Base-by-base conservation (phyloP, 2,329 filamentous ascomycete genomes). In the Penicillium sp. region DNA sequence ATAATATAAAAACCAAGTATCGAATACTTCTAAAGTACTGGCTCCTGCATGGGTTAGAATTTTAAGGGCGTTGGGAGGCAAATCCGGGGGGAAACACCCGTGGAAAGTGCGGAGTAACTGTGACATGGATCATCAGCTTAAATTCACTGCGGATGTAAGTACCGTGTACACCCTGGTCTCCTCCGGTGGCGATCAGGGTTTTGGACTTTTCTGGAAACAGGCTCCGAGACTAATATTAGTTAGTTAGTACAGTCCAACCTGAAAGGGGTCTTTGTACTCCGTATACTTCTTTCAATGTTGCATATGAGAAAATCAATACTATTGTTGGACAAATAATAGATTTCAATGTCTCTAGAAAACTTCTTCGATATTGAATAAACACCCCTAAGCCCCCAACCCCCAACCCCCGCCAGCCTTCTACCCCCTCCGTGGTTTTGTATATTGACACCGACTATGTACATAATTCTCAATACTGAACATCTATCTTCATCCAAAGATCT, bases 401-500 rank as follows among this genome's bases (percentile, higher is more conserved):
- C 29, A 12, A 6, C 15, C 35, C 37, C 35, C 3, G 12, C 45
- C 19, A 49, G 8, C 15, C 46, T 2, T 37, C 46, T 37, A n/a
- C 13, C 45, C 7, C 17, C 15, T 25, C 42, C 29, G 6, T 23
- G 15, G 9, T 37, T 54, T 47, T 37, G 21, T 46, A 35, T 46
- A 29, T 38, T 40, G 42, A 51, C 37, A 23, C 25, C 19, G 10
- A 23, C 27, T 33, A 51, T 43, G 8, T 23, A 53, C 42, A 38
- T 46, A 21, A 35, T 25, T 8, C 40, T 46, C 19, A 27, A 52
- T n/a, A 13, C 21, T 19, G 29, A 29, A 27, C 10, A 19, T 17
- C 12, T 21, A 33, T 13, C 21, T 23, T 58, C 37, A 69, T 40
- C 56, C 64, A 66, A 76, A 76, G 4, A 64, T 66, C 64, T 74